phyloP scores from a whole-genome alignment of 1,284 basidiomycete species.

The Rhodotorula sp. region DNA sequence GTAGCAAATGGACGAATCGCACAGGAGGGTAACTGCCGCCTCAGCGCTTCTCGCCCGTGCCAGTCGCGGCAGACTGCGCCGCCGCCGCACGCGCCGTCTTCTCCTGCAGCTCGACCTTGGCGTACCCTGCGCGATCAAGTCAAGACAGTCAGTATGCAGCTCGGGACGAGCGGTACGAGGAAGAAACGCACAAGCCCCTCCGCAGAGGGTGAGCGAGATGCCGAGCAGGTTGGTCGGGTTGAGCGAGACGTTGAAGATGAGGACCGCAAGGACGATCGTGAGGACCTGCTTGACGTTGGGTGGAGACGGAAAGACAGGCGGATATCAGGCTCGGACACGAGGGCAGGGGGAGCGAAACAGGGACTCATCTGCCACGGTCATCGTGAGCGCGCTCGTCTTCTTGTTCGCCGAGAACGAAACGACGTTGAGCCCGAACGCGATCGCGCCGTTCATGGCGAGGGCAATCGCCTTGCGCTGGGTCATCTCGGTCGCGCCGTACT shows the following conservation, averaged over 20 bases:
- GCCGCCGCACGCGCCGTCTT: slow-evolving; percentile 29
- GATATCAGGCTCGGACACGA: not conserved
- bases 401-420: slow-evolving; percentile 77
- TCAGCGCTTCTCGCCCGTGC: not conserved
- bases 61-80: not conserved
- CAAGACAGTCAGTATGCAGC: not conserved
- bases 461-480: slow-evolving; percentile 59
- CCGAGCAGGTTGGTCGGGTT: slow-evolving; percentile 75
- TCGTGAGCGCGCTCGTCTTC: slow-evolving; percentile 78
- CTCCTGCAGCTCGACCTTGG: slow-evolving; percentile 39
- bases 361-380: slow-evolving; percentile 79
- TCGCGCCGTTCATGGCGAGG: slow-evolving; percentile 71
- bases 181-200: slow-evolving; percentile 61
- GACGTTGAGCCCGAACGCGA: slow-evolving; percentile 88
- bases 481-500: slow-evolving; percentile 61
- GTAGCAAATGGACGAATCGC: too few relatives aligned
- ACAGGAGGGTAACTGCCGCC: too few relatives aligned
- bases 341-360: not conserved
- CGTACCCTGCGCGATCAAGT: slow-evolving; percentile 34
- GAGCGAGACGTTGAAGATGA: slow-evolving; percentile 78
- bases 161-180: too few relatives aligned
- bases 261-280: slow-evolving; percentile 79
- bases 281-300: slow-evolving; percentile 93
- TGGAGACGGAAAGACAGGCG: slow-evolving; percentile 45
- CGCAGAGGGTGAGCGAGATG: slow-evolving; percentile 74